A percentile compares a stretch with the other conserved stretches of the same genome.
Evolutionary conservation across 495 filamentous ascomycete species (phyloP).

Genomic region (Xylaria castorea): DNA sequence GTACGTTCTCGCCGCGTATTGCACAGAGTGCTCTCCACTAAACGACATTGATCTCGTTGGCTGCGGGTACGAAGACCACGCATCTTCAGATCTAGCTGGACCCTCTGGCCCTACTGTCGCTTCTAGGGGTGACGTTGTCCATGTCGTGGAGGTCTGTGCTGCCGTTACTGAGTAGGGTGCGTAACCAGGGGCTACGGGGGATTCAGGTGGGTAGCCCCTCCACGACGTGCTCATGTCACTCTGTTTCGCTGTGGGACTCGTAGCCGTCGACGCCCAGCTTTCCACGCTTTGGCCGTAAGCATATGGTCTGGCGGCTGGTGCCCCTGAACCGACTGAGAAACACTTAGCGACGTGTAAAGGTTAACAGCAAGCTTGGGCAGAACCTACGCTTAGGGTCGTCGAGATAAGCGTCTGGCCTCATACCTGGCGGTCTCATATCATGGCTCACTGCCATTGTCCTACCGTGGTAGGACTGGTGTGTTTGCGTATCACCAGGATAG

Average conservation of each 20-base stretch:
- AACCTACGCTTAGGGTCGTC: slow-evolving; percentile 51
- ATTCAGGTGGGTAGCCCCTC: slow-evolving; percentile 48
- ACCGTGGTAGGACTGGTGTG: slow-evolving; percentile 49
- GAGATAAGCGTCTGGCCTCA: slow-evolving; percentile 50
- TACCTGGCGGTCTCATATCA: slow-evolving; percentile 54
- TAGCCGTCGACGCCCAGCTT: slow-evolving; percentile 53
- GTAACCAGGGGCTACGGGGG: slow-evolving; percentile 50
- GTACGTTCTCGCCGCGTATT: slow-evolving; percentile 37
- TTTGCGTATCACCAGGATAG: slow-evolving; percentile 51
- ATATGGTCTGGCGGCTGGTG: slow-evolving; percentile 43
- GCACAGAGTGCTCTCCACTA: slow-evolving; percentile 42
- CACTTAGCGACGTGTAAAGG: slow-evolving; percentile 37
- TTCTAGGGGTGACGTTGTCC: slow-evolving; percentile 41
- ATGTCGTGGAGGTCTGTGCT: slow-evolving; percentile 47
- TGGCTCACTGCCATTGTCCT: slow-evolving; percentile 55
- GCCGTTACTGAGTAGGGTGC: slow-evolving; percentile 50
- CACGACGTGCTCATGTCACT: slow-evolving; percentile 46
- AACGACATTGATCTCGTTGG: slow-evolving; percentile 54
- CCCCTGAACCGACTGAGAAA: slow-evolving; percentile 44
- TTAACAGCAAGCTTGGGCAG: slow-evolving; percentile 4
- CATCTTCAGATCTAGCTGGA: slow-evolving; percentile 29
- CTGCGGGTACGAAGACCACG: slow-evolving; percentile 50
- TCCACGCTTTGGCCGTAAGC: slow-evolving; percentile 49
- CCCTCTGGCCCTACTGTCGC: slow-evolving; percentile 27
- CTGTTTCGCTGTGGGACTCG: slow-evolving; percentile 43